Evolutionary conservation across 225 moss, liverwort and hornwort genomes (phyloP).

Genomic region (Polytrichum commune): DNA sequence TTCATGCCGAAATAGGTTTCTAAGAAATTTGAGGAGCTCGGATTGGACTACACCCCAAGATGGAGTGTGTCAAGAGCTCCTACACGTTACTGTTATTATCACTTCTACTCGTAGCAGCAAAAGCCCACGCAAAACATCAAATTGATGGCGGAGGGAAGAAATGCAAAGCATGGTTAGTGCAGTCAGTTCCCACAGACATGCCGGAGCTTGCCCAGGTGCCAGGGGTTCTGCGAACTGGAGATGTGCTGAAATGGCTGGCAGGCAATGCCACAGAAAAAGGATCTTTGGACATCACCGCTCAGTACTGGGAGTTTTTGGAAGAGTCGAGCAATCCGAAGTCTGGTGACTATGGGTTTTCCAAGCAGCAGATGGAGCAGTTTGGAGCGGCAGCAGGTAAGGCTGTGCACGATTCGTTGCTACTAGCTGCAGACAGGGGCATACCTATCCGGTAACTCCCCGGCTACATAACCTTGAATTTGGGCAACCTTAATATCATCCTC

Average conservation of each 20-base stretch:
- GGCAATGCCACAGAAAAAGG: conserved; percentile 45
- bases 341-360: conserved; percentile 52
- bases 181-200: conserved; percentile 63
- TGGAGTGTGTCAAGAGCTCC: too few species aligned
- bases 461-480: background rate
- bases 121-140: background rate
- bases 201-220: conserved; percentile 48
- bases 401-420: conserved; percentile 43
- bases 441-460: conserved; percentile 41
- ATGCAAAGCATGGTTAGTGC: conserved; percentile 68
- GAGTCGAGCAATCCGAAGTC: conserved; percentile 34
- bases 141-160: background rate
- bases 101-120: background rate
- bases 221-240: conserved; percentile 45
- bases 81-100: background rate
- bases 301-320: conserved; percentile 57
- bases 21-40: too few species aligned
- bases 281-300: conserved; percentile 49
- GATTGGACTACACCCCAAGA: too few species aligned
- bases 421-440: conserved; percentile 53
- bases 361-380: conserved; percentile 45
- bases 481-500: background rate
- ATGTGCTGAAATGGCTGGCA: conserved; percentile 60
- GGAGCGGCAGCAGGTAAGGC: conserved; percentile 48
- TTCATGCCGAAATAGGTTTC: too few species aligned